Evolutionary conservation across 2,329 filamentous ascomycete genomes (phyloP).

Genomic region (Dothistroma septosporum): DNA sequence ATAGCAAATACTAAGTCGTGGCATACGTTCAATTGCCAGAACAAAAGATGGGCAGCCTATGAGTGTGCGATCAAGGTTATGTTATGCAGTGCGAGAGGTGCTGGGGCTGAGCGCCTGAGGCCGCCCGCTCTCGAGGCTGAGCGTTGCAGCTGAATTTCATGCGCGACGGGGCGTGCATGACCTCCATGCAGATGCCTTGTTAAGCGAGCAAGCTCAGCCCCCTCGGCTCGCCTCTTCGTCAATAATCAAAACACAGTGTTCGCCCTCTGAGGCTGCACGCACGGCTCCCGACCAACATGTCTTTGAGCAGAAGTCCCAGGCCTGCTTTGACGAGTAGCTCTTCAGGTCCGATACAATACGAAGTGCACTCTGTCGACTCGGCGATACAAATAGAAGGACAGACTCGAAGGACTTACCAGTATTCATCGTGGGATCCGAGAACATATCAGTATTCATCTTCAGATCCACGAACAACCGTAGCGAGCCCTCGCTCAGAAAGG

Average conservation of each 20-base stretch:
- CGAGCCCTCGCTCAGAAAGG: neutral
- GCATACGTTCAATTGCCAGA: neutral
- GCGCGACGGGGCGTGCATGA: neutral
- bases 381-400: neutral
- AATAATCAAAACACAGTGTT: neutral
- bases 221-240: neutral
- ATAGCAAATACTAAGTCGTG: neutral
- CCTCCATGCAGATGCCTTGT: neutral
- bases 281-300: neutral
- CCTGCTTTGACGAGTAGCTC: neutral
- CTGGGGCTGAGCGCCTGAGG: conserved; percentile 3
- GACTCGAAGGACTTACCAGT: neutral
- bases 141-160: neutral
- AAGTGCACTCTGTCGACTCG: neutral
- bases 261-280: neutral
- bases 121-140: neutral
- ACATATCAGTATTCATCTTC: no score
- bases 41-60: no score
- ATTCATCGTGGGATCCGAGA: no score
- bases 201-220: neutral
- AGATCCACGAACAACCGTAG: neutral
- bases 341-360: neutral
- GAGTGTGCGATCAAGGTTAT: neutral
- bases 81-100: neutral
- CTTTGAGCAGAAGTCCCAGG: neutral